Conservation (phyloP, 768 basidiomycete species). For the Boletus patriciae region DNA sequence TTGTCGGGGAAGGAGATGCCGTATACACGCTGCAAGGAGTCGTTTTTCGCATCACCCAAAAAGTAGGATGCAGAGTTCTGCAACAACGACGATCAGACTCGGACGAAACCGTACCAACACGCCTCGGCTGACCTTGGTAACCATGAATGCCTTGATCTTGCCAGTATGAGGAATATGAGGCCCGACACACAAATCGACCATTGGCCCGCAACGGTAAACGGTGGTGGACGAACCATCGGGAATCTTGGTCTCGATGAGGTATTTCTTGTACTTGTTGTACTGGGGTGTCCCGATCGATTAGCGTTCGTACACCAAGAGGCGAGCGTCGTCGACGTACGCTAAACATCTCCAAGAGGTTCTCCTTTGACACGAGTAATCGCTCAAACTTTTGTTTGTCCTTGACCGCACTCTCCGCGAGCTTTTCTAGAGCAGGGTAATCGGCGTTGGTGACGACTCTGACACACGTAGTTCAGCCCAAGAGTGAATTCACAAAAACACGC, state of each 20-base stretch:
- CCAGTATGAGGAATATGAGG: constrained; percentile 99
- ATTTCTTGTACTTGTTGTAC: constrained; percentile 99
- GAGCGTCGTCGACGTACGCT: constrained; percentile 52
- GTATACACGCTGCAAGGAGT: constrained; percentile 93
- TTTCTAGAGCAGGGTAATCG: constrained; percentile 90
- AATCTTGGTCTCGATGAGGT: constrained; percentile 93
- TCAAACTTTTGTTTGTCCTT: constrained; percentile 99
- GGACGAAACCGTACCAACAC: not conserved
- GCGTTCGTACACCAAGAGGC: not conserved
- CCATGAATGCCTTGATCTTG: constrained; percentile 94
- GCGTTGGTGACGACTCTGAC: constrained; percentile 69
- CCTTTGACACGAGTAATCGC: constrained; percentile 89
- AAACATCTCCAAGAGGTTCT: constrained; percentile 97
- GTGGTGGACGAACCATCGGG: constrained; percentile 96
- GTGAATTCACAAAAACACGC: not conserved
- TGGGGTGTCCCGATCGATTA: constrained; percentile 34
- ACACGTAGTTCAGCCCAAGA: not conserved
- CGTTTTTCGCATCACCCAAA: constrained; percentile 90
- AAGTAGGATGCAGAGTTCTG: constrained; percentile 98
- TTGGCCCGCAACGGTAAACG: constrained; percentile 97
- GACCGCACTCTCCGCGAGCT: constrained; percentile 79
- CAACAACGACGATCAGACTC: not conserved
- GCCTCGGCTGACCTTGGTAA: constrained; percentile 71
- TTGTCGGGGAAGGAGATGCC: constrained; percentile 99
- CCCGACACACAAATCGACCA: constrained; percentile 96